phyloP scores from a whole-genome alignment of 345 rosid genomes.

The Leavenworthia alabamica region DNA sequence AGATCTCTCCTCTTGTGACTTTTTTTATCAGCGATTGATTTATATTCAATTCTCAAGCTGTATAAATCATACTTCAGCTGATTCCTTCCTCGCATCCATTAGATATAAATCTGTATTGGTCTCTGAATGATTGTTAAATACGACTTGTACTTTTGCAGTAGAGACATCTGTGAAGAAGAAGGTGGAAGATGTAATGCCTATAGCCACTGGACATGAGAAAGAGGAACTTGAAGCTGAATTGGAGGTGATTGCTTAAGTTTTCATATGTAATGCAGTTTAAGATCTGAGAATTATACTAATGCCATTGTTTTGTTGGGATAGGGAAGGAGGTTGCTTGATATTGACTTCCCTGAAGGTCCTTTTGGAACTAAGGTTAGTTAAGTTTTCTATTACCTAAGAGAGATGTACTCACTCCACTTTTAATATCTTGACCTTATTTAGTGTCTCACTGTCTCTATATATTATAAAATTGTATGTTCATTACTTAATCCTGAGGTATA shows the following conservation, averaged over 20 bases:
- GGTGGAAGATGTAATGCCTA: constrained; percentile 58
- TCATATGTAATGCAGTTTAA: not conserved
- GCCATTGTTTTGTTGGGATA: constrained; percentile 21
- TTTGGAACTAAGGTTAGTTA: constrained; percentile 85
- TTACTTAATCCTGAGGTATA: too few species aligned
- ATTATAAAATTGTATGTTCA: too few species aligned
- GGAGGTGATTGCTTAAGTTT: constrained; percentile 46
- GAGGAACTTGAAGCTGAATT: constrained; percentile 71
- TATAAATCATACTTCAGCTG: too few species aligned
- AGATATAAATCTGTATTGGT: not conserved
- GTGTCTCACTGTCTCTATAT: not conserved
- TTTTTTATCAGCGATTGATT: too few species aligned
- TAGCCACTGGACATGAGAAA: constrained; percentile 72
- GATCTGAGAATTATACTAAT: too few species aligned
- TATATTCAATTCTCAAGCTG: not conserved
- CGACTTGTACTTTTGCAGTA: constrained; percentile 25
- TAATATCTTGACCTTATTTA: not conserved
- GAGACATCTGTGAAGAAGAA: constrained; percentile 50
- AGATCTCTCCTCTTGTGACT: too few species aligned
- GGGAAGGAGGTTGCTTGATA: constrained; percentile 72
- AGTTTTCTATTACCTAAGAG: not conserved
- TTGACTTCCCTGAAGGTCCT: constrained; percentile 68
- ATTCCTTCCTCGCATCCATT: too few species aligned
- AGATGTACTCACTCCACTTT: not conserved
- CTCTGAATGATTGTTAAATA: not conserved